phyloP scores from a whole-genome alignment of 2,329 filamentous ascomycete genomes.

The Cladosporium velox region DNA sequence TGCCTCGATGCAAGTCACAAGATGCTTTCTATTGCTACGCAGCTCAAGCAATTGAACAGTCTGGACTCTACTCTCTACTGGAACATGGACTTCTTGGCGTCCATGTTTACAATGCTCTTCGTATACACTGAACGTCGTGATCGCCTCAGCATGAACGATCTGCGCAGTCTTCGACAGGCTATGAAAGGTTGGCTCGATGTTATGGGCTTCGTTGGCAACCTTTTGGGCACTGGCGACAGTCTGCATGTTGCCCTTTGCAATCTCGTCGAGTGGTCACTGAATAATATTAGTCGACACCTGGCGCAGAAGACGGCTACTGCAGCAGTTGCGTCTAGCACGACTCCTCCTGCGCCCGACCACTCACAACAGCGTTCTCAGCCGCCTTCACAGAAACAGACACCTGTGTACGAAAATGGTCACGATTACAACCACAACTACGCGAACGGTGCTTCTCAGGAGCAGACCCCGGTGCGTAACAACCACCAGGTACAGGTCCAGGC shows the following conservation, averaged over 20 bases:
- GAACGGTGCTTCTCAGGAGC: constrained; percentile 3
- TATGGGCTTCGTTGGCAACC: constrained; percentile 64
- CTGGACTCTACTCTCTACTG: constrained; percentile 80
- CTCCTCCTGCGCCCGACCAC: constrained; percentile 14
- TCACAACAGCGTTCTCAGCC: constrained; percentile 5
- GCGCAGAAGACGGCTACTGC: constrained; percentile 44
- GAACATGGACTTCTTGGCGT: constrained; percentile 69
- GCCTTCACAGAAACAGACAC: constrained; percentile 8
- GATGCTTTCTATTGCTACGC: constrained; percentile 61
- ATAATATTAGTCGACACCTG: constrained; percentile 49
- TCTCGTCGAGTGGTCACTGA: constrained; percentile 52
- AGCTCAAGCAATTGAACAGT: constrained; percentile 64
- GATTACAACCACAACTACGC: neutral
- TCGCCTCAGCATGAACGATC: constrained; percentile 58
- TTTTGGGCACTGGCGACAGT: constrained; percentile 60
- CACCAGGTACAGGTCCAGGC: constrained; percentile 10
- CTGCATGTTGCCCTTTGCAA: constrained; percentile 51
- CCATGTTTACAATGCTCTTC: constrained; percentile 72
- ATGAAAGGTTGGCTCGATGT: constrained; percentile 71
- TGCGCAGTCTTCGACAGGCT: constrained; percentile 63
- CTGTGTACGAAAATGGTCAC: constrained; percentile 2
- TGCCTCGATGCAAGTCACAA: constrained; percentile 67
- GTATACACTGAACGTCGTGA: constrained; percentile 68
- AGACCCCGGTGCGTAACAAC: neutral
- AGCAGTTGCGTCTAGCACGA: constrained; percentile 42